Conservation (phyloP, 1,284 basidiomycete genomes). For the Heterobasidion occidentale region DNA sequence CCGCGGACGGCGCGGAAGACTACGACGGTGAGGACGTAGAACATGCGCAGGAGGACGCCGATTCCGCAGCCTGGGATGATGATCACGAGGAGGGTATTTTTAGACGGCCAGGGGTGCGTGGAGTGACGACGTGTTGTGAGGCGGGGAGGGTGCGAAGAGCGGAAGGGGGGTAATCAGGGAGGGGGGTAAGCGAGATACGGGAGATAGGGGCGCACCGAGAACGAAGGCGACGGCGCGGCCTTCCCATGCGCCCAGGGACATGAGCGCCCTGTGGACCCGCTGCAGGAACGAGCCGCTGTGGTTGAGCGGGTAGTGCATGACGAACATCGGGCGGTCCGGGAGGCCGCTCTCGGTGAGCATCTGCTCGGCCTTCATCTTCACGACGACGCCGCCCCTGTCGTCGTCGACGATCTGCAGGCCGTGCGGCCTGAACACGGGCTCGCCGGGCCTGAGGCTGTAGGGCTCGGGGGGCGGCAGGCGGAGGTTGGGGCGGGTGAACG, state of each 20-base stretch:
- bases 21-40: constrained; percentile 62
- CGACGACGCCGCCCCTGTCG: background rate
- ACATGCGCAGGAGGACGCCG: constrained; percentile 69
- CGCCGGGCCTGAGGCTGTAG: background rate
- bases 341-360: background rate
- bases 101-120: background rate
- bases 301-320: background rate
- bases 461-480: background rate
- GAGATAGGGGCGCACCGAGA: constrained; percentile 42
- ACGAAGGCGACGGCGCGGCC: constrained; percentile 72
- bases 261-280: constrained; percentile 56
- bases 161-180: background rate
- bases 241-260: constrained; percentile 72
- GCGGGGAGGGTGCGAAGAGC: background rate
- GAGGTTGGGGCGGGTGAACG: background rate
- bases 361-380: background rate
- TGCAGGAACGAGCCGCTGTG: constrained; percentile 11
- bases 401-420: background rate
- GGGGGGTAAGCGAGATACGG: background rate
- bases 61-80: constrained; percentile 59
- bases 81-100: background rate
- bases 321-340: background rate
- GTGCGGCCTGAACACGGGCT: background rate
- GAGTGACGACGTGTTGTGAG: background rate
- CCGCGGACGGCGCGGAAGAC: constrained; percentile 45